Percentiles rank a stretch among this genome's conserved stretches.
Conservation (phyloP, 371 early-diverging fungal genomes). For the Mucor piriformis region DNA sequence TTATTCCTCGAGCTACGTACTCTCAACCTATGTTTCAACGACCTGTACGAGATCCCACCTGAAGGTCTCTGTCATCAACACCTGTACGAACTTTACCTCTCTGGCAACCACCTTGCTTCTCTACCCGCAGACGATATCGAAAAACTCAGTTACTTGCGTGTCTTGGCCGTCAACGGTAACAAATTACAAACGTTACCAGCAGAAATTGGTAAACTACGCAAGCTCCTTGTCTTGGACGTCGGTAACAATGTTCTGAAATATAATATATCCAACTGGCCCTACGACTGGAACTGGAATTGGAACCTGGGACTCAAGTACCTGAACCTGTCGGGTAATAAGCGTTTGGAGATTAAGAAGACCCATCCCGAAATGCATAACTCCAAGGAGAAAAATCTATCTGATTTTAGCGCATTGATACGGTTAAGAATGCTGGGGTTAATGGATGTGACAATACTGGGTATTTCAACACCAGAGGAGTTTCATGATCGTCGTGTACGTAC, state of each 20-base stretch:
- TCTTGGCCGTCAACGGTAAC: constrained; percentile 89
- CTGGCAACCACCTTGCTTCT: constrained; percentile 84
- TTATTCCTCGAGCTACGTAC: constrained; percentile 72
- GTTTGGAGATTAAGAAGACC: constrained; percentile 82
- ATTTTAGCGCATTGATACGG: constrained; percentile 76
- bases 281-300: constrained; percentile 98
- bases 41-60: constrained; percentile 77
- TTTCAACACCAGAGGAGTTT: constrained; percentile 82
- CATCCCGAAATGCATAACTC: constrained; percentile 48
- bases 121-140: constrained; percentile 89
- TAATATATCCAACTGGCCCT: constrained; percentile 94
- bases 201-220: constrained; percentile 83
- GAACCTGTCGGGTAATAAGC: constrained; percentile 89
- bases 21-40: constrained; percentile 86
- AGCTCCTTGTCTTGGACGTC: constrained; percentile 80
- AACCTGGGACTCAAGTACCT: constrained; percentile 86
- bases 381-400: constrained; percentile 66
- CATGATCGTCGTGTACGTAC: constrained; percentile 84
- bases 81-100: constrained; percentile 77
- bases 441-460: constrained; percentile 84
- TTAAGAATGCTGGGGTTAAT: constrained; percentile 85
- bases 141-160: constrained; percentile 65
- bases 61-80: constrained; percentile 56
- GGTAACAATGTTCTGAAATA: constrained; percentile 89
- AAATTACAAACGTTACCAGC: constrained; percentile 90